phyloP scores from a whole-genome alignment of 257 asterid genomes.

The Przewalskia tangutica region DNA sequence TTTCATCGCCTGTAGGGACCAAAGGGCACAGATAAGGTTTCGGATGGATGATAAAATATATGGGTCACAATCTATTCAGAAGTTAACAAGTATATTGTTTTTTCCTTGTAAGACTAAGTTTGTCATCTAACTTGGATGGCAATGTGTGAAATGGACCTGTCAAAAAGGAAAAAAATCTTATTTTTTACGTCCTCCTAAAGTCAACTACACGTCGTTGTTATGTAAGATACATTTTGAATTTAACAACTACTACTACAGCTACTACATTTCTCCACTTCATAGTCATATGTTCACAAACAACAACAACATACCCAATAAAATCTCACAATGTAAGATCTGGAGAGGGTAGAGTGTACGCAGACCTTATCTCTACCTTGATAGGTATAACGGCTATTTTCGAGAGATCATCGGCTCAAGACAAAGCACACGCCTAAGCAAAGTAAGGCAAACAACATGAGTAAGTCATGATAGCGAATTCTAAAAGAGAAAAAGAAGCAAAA shows the following conservation, averaged over 20 bases:
- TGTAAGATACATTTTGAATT: neutral
- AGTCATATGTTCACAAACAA: neutral
- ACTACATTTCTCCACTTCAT: neutral
- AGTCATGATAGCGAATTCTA: too few relatives aligned
- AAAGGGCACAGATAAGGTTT: neutral
- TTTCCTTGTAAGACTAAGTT: constrained; percentile 13
- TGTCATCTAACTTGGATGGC: constrained; percentile 6
- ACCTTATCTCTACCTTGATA: too few relatives aligned
- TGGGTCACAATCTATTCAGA: neutral
- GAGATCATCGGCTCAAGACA: too few relatives aligned
- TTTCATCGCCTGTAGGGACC: neutral
- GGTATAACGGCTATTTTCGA: too few relatives aligned
- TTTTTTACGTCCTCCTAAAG: neutral
- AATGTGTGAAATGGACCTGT: neutral
- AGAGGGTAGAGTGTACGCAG: too few relatives aligned
- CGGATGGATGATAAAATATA: neutral
- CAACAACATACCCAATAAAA: too few relatives aligned
- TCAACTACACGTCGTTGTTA: constrained; percentile 2
- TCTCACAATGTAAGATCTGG: too few relatives aligned
- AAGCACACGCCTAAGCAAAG: too few relatives aligned
- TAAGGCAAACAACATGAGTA: too few relatives aligned
- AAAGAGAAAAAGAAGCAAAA: too few relatives aligned
- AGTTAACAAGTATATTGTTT: neutral
- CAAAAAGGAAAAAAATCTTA: neutral
- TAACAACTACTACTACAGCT: neutral